Base-by-base conservation (phyloP, 2,329 filamentous ascomycete species). In the Venturia asperata region DNA sequence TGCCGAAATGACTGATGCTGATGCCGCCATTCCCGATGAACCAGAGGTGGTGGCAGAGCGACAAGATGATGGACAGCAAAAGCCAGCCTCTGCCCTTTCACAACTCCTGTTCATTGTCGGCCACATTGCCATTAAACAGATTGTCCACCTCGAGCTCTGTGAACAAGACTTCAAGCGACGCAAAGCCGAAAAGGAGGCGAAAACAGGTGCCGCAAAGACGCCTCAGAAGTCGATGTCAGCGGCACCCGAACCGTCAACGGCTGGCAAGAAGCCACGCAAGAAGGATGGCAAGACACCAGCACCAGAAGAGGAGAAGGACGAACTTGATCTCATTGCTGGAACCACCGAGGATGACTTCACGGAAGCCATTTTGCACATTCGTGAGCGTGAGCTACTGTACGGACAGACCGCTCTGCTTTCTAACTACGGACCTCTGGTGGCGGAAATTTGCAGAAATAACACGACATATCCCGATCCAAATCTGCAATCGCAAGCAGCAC, bases 101-200 rank as follows among this genome's bases (percentile, higher is more conserved):
- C 94, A 97, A 72, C 83, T 99, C 1, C 82, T 99, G 0, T 97
- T 97, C 74, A 89, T 96, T 43, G 93, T 97, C 39, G 94, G 94
- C 0, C 94, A 99, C 72, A 90, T 97, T 61, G 94, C 94, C 17
- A 94, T 99, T 74, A 99, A 99, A 78, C 95, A 99, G 74, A 99
- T 99, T 70, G 95, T 99, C 0, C 94, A 99, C 74, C 84, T 99
- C 13, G 94, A 99, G 72, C 82, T 97, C n/a, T 96, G 92, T 74
- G 94, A 99, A 74, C 86, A 94, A 62, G 94, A 99, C 76, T 99
- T 99, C 77, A 99, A 99, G 80, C 89, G 93, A 64, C 85, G 93
- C 69, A 99, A 99, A 80, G 88, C 90, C 49, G 91, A 94, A 67
- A 91, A 92, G 70, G 90, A 94, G 72, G 92, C 91, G 79, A 82